A percentile compares a stretch with the other conserved stretches of the same genome.
phyloP scores from a whole-genome alignment of 2,329 filamentous ascomycete species.

The Colletotrichum caudatum region DNA sequence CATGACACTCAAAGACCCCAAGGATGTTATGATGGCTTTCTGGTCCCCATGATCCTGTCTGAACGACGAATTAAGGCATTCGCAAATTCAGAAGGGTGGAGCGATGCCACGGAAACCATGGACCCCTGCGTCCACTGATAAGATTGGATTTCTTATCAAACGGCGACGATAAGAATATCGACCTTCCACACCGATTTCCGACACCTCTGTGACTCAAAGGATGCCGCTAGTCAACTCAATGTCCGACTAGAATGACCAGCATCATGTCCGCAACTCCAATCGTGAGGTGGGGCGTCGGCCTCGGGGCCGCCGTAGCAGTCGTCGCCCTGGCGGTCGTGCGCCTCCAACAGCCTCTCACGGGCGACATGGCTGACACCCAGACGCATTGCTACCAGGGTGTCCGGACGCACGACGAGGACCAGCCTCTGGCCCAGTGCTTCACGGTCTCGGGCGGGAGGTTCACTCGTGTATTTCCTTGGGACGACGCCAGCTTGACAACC shows the following conservation, averaged over 20 bases:
- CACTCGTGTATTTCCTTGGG: conserved; percentile 58
- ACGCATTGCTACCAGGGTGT: conserved; percentile 57
- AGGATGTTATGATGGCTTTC: background rate
- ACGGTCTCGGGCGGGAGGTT: conserved; percentile 65
- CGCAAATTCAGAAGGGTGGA: too few relatives aligned
- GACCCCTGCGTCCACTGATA: conserved; percentile 26
- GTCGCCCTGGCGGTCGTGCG: conserved; percentile 50
- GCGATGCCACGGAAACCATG: background rate
- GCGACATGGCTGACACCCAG: conserved; percentile 23
- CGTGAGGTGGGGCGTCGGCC: conserved; percentile 43
- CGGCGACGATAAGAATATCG: conserved; percentile 29
- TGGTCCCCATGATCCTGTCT: background rate
- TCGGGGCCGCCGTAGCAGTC: conserved; percentile 47
- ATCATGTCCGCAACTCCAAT: conserved; percentile 31
- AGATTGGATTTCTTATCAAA: conserved; percentile 33
- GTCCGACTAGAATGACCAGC: conserved; percentile 3
- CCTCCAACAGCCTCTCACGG: conserved; percentile 40
- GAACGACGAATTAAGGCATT: too few relatives aligned
- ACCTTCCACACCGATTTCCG: conserved; percentile 33
- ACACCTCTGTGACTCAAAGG: conserved; percentile 5
- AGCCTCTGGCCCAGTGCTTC: conserved; percentile 65
- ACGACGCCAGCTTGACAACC: conserved; percentile 44
- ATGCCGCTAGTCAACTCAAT: conserved; percentile 13
- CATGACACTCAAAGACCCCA: background rate
- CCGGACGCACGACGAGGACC: conserved; percentile 51